These are phyloP conservation scores for Fusarium chlamydosporum DNA, from an alignment of 2,329 filamentous ascomycete species.

Conservation along the genomic window DNA sequence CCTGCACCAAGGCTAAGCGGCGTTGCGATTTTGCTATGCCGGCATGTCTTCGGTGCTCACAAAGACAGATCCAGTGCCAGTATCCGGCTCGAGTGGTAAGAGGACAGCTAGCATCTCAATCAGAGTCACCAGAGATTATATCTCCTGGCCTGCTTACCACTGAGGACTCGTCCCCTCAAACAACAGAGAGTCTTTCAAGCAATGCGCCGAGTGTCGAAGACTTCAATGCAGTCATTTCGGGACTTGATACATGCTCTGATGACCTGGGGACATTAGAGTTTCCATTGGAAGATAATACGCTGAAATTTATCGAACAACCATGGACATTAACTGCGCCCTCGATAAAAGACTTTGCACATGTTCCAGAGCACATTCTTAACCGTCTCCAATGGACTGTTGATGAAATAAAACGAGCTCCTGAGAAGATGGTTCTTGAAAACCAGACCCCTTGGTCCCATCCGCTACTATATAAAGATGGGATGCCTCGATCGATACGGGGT, in stretches of 20 bases:
- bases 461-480: conserved; percentile 63
- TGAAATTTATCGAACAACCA: conserved; percentile 46
- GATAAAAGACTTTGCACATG: conserved; percentile 39
- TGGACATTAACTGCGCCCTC: conserved; percentile 46
- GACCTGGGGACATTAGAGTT: conserved; percentile 30
- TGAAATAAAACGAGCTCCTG: conserved; percentile 64
- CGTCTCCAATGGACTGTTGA: conserved; percentile 63
- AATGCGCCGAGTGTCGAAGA: conserved; percentile 19
- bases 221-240: conserved; percentile 38
- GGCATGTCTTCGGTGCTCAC: conserved; percentile 66
- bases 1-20: conserved; percentile 70
- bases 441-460: conserved; percentile 68
- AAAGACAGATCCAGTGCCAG: conserved; percentile 62
- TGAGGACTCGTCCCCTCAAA: conserved; percentile 19
- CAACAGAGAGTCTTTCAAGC: conserved; percentile 4
- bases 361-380: conserved; percentile 49
- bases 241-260: conserved; percentile 33
- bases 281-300: conserved; percentile 30
- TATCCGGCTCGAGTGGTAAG: conserved; percentile 56
- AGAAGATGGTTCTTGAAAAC: conserved; percentile 64
- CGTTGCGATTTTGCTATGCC: conserved; percentile 68
- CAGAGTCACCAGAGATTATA: conserved; percentile 12
- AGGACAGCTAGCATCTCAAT: neutral
- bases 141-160: conserved; percentile 29
- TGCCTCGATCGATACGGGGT: conserved; percentile 68